Percentiles rank a stretch among this genome's conserved stretches.
Evolutionary conservation across 257 asterid species (phyloP).

Genomic region (Haberlea rhodopensis): DNA sequence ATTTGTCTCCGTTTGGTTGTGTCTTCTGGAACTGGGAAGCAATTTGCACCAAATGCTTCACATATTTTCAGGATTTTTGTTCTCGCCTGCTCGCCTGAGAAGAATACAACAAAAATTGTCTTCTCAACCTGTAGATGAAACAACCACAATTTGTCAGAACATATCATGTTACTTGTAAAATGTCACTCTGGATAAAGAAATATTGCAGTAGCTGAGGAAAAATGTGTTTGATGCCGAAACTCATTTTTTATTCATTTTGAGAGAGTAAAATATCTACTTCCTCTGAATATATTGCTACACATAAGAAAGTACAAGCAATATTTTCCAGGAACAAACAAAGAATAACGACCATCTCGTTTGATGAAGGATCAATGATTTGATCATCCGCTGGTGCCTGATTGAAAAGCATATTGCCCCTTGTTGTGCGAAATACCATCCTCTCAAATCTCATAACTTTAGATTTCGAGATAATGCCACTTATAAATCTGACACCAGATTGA

Average conservation of each 20-base stretch:
- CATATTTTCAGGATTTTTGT: constrained; percentile 89
- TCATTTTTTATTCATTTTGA: background rate
- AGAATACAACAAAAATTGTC: constrained; percentile 86
- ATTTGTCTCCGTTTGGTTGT: constrained; percentile 74
- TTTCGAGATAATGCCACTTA: constrained; percentile 87
- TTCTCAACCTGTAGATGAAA: constrained; percentile 85
- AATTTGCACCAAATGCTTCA: constrained; percentile 95
- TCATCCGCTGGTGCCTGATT: constrained; percentile 80
- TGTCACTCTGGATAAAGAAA: background rate
- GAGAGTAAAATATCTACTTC: constrained; percentile 3
- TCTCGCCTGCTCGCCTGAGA: constrained; percentile 98
- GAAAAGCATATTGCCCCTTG: constrained; percentile 98
- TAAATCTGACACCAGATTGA: constrained; percentile 92
- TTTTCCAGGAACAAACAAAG: constrained; percentile 25
- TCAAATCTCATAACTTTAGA: constrained; percentile 76
- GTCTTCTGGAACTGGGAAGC: constrained; percentile 97
- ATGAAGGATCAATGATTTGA: constrained; percentile 72
- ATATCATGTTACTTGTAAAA: background rate
- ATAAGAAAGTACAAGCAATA: constrained; percentile 13
- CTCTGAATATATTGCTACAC: background rate
- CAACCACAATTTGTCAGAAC: constrained; percentile 16
- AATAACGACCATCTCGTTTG: constrained; percentile 73
- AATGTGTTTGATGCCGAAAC: background rate
- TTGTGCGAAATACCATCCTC: constrained; percentile 96
- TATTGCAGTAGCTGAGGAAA: background rate